phyloP scores from a whole-genome alignment of 352 stramenopile genomes.

The Peronospora belbahrii region DNA sequence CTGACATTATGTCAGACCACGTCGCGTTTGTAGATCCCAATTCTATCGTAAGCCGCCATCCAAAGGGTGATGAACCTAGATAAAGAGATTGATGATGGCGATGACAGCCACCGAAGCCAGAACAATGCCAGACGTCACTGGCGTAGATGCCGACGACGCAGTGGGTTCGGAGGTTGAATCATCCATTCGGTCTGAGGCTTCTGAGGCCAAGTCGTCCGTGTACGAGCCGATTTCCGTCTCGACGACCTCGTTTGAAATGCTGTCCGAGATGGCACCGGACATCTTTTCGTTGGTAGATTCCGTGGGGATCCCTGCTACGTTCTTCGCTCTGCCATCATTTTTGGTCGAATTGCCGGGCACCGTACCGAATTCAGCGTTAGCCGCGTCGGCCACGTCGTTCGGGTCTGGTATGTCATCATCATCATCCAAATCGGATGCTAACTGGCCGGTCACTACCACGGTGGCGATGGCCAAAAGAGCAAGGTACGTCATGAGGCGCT shows the following conservation, averaged over 20 bases:
- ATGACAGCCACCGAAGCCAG: constrained; percentile 12
- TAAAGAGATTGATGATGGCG: constrained; percentile 23
- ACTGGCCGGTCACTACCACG: constrained; percentile 18
- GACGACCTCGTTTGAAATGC: constrained; percentile 20
- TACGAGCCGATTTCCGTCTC: constrained; percentile 13
- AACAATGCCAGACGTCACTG: constrained; percentile 14
- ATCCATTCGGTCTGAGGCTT: too few species aligned
- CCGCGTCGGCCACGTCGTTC: constrained; percentile 9
- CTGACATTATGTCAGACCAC: constrained; percentile 20
- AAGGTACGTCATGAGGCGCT: constrained; percentile 20
- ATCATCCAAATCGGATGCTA: too few species aligned
- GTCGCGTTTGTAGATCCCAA: constrained; percentile 15
- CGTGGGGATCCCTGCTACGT: constrained; percentile 6
- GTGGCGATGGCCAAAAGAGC: constrained; percentile 15
- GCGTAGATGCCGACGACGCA: constrained; percentile 18
- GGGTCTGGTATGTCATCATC: too few species aligned
- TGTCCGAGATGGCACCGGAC: constrained; percentile 20
- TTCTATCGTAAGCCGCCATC: constrained; percentile 16
- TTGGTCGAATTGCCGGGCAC: constrained; percentile 7
- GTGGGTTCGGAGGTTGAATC: constrained; percentile 10
- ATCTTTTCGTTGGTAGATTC: constrained; percentile 13
- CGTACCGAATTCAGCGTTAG: constrained; percentile 13
- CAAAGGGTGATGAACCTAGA: constrained; percentile 14
- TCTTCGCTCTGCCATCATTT: neutral
- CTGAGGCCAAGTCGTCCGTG: constrained; percentile 1